Percentiles rank a stretch among this genome's conserved stretches.
Conservation (phyloP, 768 basidiomycete genomes). For the Lactarius vividus region DNA sequence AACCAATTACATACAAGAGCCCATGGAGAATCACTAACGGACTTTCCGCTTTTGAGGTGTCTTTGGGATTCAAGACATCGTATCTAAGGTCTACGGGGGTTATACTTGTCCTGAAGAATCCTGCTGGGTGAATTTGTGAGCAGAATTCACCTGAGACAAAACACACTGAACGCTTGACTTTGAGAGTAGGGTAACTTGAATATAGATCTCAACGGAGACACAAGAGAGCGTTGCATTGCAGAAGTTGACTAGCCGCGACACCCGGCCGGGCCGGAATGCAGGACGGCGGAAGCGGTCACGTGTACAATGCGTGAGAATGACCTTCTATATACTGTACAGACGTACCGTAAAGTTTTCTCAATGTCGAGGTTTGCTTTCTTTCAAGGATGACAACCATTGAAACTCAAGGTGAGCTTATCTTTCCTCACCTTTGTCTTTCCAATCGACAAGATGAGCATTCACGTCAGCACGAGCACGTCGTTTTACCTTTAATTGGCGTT, state of each 20-base stretch:
- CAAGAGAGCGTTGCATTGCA: neutral
- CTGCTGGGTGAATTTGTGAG: slow-evolving; percentile 1
- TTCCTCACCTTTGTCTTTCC: slow-evolving; percentile 31
- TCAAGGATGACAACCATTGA: neutral
- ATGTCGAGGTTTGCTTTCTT: neutral
- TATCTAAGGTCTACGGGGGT: slow-evolving; percentile 34
- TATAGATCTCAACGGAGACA: neutral
- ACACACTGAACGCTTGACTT: neutral
- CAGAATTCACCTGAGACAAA: no score
- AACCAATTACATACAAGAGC: slow-evolving; percentile 48
- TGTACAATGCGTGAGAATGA: neutral
- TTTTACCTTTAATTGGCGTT: slow-evolving; percentile 49
- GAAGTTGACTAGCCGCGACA: neutral
- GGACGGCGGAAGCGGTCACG: neutral
- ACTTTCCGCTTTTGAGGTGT: slow-evolving; percentile 33
- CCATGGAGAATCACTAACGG: slow-evolving; percentile 63
- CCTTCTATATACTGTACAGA: slow-evolving; percentile 31
- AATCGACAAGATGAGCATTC: slow-evolving; percentile 56
- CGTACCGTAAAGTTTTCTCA: neutral
- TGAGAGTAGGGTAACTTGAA: neutral
- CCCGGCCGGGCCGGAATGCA: neutral
- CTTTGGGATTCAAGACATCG: slow-evolving; percentile 31
- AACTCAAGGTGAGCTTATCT: slow-evolving; percentile 22
- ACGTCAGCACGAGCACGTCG: slow-evolving; percentile 47
- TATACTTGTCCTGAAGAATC: slow-evolving; percentile 19